Evolutionary conservation across 768 basidiomycete genomes (phyloP).

Genomic region (Tylopilus vinaceipallidus): DNA sequence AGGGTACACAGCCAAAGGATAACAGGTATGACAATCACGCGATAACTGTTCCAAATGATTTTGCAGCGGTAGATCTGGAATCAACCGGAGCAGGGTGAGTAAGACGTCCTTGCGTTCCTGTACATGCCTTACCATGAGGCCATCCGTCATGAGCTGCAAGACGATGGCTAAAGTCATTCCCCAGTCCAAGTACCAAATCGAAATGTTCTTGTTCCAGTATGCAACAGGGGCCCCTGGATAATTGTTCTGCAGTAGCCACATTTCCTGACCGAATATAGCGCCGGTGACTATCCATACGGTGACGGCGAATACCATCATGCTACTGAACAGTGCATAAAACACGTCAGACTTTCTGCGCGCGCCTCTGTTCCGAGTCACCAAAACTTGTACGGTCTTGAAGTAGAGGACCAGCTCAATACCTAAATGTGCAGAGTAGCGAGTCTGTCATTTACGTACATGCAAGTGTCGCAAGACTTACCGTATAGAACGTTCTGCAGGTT

Average conservation of each 20-base stretch:
- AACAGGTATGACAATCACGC: constrained; percentile 10
- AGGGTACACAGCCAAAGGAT: constrained; percentile 22
- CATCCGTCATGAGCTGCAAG: too few species aligned
- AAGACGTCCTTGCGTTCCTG: background rate
- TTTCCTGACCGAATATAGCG: too few species aligned
- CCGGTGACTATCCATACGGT: too few species aligned
- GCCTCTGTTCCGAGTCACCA: constrained; percentile 2
- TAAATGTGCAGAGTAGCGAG: background rate
- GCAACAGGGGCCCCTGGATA: constrained; percentile 30
- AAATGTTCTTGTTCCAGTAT: constrained; percentile 27
- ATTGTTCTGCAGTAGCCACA: too few species aligned
- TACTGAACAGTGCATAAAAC: constrained; percentile 27
- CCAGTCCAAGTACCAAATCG: constrained; percentile 28
- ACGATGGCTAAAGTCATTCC: constrained; percentile 17
- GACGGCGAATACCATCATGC: too few species aligned
- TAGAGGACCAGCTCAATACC: constrained; percentile 25
- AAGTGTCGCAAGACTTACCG: constrained; percentile 11
- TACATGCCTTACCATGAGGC: constrained; percentile 13
- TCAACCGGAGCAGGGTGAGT: constrained; percentile 4
- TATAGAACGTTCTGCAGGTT: constrained; percentile 19
- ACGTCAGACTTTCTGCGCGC: constrained; percentile 5
- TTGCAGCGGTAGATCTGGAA: constrained; percentile 40
- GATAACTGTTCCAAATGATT: constrained; percentile 30
- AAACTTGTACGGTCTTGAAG: constrained; percentile 14
- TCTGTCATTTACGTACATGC: too few species aligned